phyloP scores from a whole-genome alignment of 225 moss, liverwort and hornwort genomes.

The Anthoceros angustus region DNA sequence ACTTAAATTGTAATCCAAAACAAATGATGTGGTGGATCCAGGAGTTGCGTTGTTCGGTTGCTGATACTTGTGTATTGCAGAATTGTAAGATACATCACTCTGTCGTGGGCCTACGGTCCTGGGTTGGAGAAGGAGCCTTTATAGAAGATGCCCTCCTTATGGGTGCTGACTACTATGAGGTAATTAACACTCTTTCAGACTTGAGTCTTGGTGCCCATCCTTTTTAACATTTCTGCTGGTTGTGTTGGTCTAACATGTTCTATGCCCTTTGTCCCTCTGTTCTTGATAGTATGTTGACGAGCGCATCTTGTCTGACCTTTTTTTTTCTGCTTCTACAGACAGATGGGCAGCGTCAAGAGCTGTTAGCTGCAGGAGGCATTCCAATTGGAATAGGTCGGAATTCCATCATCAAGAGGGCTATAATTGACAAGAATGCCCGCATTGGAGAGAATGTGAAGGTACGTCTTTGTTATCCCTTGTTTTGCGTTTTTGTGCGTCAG shows the following conservation, averaged over 20 bases:
- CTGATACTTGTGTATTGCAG: slow-evolving; percentile 8
- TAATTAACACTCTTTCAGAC: slow-evolving; percentile 1
- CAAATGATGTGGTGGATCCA: neutral
- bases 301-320: neutral
- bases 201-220: neutral
- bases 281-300: neutral
- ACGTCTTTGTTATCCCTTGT: neutral
- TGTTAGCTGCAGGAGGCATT: slow-evolving; percentile 64
- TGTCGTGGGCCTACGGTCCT: slow-evolving; percentile 82
- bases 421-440: slow-evolving; percentile 92
- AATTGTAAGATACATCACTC: slow-evolving; percentile 89
- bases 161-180: slow-evolving; percentile 99
- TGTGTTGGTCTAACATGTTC: neutral
- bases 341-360: slow-evolving; percentile 64
- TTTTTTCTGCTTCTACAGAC: slow-evolving; percentile 26
- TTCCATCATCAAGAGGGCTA: slow-evolving; percentile 78
- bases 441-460: slow-evolving; percentile 89
- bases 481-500: too few relatives aligned
- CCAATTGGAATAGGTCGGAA: slow-evolving; percentile 91
- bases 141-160: slow-evolving; percentile 84
- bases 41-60: neutral
- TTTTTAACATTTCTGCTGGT: neutral
- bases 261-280: neutral
- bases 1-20: too few relatives aligned
- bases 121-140: slow-evolving; percentile 85